A percentile compares a stretch with the other conserved stretches of the same genome.
These are phyloP conservation scores for Starmerella vitae DNA, from an alignment of 805 yeast species.

Conservation along the genomic window DNA sequence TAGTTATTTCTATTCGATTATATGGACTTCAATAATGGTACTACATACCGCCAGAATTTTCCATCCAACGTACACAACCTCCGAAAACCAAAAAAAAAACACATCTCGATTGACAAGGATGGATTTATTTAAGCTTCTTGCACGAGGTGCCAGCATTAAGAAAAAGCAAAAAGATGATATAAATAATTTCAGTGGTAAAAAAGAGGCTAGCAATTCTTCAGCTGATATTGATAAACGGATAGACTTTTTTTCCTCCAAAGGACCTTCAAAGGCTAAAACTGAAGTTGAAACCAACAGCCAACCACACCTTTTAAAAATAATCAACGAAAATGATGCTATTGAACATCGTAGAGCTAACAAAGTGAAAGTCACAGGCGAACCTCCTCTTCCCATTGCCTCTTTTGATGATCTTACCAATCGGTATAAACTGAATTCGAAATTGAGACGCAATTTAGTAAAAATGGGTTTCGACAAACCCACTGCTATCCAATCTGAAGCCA, in stretches of 20 bases:
- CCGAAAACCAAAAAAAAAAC: neutral
- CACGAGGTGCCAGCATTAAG: constrained; percentile 73
- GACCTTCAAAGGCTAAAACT: constrained; percentile 27
- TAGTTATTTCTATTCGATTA: neutral
- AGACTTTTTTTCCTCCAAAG: constrained; percentile 49
- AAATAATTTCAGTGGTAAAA: constrained; percentile 19
- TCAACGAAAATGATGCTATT: constrained; percentile 45
- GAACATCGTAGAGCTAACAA: constrained; percentile 45
- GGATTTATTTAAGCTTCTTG: constrained; percentile 73
- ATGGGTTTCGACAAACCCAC: constrained; percentile 77
- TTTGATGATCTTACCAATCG: constrained; percentile 67
- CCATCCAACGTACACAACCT: no score
- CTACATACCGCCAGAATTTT: no score
- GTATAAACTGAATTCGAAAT: constrained; percentile 46
- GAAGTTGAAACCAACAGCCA: neutral
- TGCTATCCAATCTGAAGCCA: constrained; percentile 80
- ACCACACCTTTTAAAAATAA: constrained; percentile 26
- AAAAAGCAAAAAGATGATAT: constrained; percentile 32
- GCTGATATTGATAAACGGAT: constrained; percentile 54
- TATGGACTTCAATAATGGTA: no score
- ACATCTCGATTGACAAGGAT: no score
- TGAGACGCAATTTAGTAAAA: constrained; percentile 50
- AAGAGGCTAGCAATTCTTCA: constrained; percentile 18
- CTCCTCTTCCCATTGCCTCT: constrained; percentile 83
- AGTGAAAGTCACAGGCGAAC: constrained; percentile 71